Evolutionary conservation across 768 basidiomycete species (phyloP).

Genomic region (Guyanaporus albipodus): DNA sequence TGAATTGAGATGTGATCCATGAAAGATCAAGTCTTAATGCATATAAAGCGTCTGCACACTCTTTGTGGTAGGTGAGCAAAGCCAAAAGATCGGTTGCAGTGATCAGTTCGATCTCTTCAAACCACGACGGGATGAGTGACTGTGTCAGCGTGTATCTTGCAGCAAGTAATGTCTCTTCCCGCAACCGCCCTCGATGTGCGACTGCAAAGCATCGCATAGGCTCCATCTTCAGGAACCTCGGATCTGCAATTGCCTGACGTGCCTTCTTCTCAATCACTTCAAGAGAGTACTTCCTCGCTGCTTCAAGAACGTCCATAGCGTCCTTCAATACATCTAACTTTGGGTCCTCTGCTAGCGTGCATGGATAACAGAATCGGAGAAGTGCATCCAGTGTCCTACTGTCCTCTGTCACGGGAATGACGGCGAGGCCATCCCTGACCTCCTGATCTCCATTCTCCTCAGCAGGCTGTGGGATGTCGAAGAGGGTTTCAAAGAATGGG

Average conservation of each 20-base stretch:
- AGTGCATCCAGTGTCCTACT: conserved; percentile 23
- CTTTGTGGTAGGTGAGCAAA: conserved; percentile 20
- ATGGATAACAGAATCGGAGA: conserved; percentile 28
- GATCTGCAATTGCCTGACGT: conserved; percentile 17
- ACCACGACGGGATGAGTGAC: conserved; percentile 20
- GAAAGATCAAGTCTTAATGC: neutral
- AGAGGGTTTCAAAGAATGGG: conserved; percentile 33
- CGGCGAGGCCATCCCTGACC: conserved; percentile 14
- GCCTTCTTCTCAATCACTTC: conserved; percentile 14
- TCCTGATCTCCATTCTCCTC: conserved; percentile 8
- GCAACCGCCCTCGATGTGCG: conserved; percentile 23
- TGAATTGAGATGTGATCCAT: conserved; percentile 18
- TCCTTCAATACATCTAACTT: conserved; percentile 9
- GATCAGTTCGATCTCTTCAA: conserved; percentile 27
- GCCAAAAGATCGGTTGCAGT: conserved; percentile 23
- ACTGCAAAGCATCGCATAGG: conserved; percentile 33
- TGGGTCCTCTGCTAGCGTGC: conserved; percentile 20
- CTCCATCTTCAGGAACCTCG: conserved; percentile 14
- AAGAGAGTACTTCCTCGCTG: conserved; percentile 16
- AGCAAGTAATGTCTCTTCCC: conserved; percentile 24
- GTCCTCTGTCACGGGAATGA: conserved; percentile 19
- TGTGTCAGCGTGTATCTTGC: conserved; percentile 26
- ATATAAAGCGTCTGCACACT: conserved; percentile 11
- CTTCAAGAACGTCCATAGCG: conserved; percentile 7
- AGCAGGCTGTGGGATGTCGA: conserved; percentile 26